These are phyloP conservation scores for Beta vulgaris DNA, from an alignment of 148 eudicot species.

Conservation along the genomic window DNA sequence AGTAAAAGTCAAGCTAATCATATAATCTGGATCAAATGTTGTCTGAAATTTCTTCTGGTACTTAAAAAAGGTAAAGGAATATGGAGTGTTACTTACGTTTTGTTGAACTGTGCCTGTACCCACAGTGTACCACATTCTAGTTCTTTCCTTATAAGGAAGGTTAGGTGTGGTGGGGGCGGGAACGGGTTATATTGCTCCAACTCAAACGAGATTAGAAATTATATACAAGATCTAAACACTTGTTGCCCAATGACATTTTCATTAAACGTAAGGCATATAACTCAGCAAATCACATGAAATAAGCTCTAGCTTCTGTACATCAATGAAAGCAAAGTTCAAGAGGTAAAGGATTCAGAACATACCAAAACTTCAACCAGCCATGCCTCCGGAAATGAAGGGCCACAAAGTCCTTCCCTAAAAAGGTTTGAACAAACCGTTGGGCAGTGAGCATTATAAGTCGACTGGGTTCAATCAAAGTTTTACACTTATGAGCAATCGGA, in stretches of 20 bases:
- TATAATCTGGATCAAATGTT: background rate
- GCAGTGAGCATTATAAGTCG: conserved; percentile 84
- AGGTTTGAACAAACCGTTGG: conserved; percentile 92
- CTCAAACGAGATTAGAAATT: background rate
- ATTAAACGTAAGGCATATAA: background rate
- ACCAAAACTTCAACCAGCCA: conserved; percentile 97
- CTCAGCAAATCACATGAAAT: background rate
- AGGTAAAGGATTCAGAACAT: conserved; percentile 24
- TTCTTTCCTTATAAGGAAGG: too few species aligned
- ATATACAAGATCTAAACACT: background rate
- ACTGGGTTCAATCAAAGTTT: conserved; percentile 86
- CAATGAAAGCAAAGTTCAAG: background rate
- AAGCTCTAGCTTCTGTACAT: background rate
- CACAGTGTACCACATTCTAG: background rate
- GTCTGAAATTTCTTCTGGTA: background rate
- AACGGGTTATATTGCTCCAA: background rate
- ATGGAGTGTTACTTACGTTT: background rate
- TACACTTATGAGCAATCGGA: conserved; percentile 86
- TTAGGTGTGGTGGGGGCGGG: background rate
- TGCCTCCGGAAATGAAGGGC: conserved; percentile 97
- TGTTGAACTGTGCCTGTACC: background rate
- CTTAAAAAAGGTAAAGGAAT: background rate
- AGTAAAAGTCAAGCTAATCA: background rate
- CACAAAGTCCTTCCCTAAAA: conserved; percentile 72
- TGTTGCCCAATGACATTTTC: background rate